Evolutionary conservation across 306 rosid genomes (phyloP), one percentile per base, ranked within the genome.

Genomic region (Clitoria ternatea): DNA sequence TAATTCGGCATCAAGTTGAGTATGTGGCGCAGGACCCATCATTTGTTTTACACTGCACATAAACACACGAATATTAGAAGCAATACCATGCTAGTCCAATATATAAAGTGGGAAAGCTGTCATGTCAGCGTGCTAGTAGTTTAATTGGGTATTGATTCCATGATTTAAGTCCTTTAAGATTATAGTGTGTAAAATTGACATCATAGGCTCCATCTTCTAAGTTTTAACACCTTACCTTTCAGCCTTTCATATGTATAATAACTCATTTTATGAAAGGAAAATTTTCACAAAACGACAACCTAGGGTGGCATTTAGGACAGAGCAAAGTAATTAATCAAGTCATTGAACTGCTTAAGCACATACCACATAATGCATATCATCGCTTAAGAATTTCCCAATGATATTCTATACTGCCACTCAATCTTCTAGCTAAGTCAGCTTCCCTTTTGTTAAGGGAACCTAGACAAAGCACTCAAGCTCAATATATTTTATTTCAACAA

Each of bases 21-120:
- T 87, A 60, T 94, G 98, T 5, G 98, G 98, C 43, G 96, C 97
- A 17, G 86, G 86, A 20, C 87, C 98, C 85, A 67, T 74, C 98
- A 94, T 82, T 48, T 23, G 81, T 79, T 94, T 94, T 36, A 79
- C 42, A 15, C 96, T 91, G 84, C 84, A 86, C 73, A 83, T 27
- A 40, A 32, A 62, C 55, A 69, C 57, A 42, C 3, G 11, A 43
- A 27, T 30, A 64, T 78, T 26, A 78, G 73, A 69, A 68, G 37
- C 60, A 62, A 39, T n/a, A 48, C 36, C 62, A 56, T 47, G 1
- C n/a, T 52, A 26, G 9, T 6, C 40, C 47, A 27, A 56, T 5
- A 49, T 6, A 29, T 15, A 44, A 44, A 4, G 40, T 20, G 32
- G n/a, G 14, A 48, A 37, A 55, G 27, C 24, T 47, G 17, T 6